Percentiles rank a stretch among this genome's conserved stretches.
phyloP scores from a whole-genome alignment of 139 green algal genomes.

The Pseudopediastrum boryanum region DNA sequence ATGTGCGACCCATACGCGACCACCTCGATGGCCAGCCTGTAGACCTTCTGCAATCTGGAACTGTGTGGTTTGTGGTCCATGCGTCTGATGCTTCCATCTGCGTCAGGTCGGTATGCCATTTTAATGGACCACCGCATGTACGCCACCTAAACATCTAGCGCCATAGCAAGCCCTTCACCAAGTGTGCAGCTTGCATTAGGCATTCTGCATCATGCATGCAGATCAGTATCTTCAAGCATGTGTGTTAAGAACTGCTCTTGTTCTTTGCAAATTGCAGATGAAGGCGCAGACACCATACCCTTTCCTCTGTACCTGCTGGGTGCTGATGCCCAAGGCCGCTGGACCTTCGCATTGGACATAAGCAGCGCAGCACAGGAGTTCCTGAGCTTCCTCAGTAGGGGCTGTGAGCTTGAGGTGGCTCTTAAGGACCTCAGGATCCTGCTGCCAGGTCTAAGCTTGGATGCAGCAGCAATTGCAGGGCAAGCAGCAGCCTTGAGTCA shows the following conservation, averaged over 20 bases:
- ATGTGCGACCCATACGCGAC: too few species aligned
- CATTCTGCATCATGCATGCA: neutral
- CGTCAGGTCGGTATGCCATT: too few species aligned
- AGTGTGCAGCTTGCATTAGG: neutral
- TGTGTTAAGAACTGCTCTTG: neutral
- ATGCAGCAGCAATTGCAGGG: conserved; percentile 70
- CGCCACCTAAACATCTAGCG: neutral
- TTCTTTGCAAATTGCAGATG: neutral
- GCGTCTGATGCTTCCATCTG: too few species aligned
- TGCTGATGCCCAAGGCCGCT: conserved; percentile 47
- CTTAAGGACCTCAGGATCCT: conserved; percentile 61
- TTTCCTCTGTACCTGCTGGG: conserved; percentile 63
- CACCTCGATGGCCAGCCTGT: too few species aligned
- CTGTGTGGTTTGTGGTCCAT: too few species aligned
- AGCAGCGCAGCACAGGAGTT: conserved; percentile 15
- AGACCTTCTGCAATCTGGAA: too few species aligned
- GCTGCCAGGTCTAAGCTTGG: conserved; percentile 57
- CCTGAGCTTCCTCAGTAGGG: conserved; percentile 37
- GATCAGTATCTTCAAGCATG: neutral
- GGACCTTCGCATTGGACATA: conserved; percentile 65
- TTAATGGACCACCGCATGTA: neutral
- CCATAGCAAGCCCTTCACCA: neutral
- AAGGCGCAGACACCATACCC: conserved; percentile 29
- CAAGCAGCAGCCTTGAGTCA: conserved; percentile 64
- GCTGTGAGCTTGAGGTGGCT: conserved; percentile 46